phyloP scores from a whole-genome alignment of 768 basidiomycete species.

The Arthromyces matolae region DNA sequence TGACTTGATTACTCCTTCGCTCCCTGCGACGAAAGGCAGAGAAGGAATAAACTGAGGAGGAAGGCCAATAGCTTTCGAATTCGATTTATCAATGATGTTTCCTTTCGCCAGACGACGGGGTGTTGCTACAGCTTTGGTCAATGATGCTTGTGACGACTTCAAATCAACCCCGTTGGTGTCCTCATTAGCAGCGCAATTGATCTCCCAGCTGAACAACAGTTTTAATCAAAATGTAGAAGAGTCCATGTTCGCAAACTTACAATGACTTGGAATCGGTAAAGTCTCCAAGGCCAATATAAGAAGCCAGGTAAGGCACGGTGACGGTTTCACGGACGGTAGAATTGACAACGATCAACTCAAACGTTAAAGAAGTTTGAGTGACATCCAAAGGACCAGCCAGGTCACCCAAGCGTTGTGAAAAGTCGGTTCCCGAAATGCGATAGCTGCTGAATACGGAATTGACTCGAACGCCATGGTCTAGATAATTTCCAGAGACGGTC shows the following conservation, averaged over 20 bases:
- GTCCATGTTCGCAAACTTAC: conserved; percentile 38
- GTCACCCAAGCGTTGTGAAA: conserved; percentile 56
- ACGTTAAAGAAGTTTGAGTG: conserved; percentile 40
- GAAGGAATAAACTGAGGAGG: conserved; percentile 47
- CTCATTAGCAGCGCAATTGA: conserved; percentile 50
- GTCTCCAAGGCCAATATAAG: conserved; percentile 37
- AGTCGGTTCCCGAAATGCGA: conserved; percentile 39
- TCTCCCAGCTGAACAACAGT: conserved; percentile 10
- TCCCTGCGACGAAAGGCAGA: conserved; percentile 41
- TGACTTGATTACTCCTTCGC: conserved; percentile 50
- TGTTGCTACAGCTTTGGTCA: neutral
- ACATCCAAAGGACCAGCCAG: conserved; percentile 53
- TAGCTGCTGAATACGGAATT: conserved; percentile 63
- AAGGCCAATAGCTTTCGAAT: conserved; percentile 38
- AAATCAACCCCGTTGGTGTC: conserved; percentile 51
- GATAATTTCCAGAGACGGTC: conserved; percentile 59
- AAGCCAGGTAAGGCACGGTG: conserved; percentile 49
- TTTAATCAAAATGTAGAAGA: neutral
- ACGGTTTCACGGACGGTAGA: conserved; percentile 47
- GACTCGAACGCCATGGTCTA: conserved; percentile 60
- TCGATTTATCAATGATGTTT: conserved; percentile 41
- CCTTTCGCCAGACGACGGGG: conserved; percentile 25
- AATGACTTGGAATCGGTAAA: conserved; percentile 52
- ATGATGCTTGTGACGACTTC: conserved; percentile 14
- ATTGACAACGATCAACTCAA: conserved; percentile 44